Base-by-base conservation (phyloP, 306 rosid genomes). In the Vigna nakashimae region DNA sequence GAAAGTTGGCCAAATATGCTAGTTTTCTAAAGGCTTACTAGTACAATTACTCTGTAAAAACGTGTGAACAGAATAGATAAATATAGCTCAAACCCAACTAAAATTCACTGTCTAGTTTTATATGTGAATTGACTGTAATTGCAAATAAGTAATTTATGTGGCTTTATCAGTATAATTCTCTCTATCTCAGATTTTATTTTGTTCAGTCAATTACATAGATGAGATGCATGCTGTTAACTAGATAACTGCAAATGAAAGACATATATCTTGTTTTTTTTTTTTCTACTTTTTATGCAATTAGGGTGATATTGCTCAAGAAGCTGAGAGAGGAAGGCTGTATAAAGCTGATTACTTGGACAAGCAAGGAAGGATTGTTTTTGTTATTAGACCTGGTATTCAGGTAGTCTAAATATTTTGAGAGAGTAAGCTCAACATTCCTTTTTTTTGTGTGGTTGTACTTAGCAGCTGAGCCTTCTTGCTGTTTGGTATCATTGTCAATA, bases 341-440 rank as follows among this genome's bases (percentile, higher is more conserved):
- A 81, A 52, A 83, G 97, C 97, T 30, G 80, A 84, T 82, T 88
- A 85, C 83, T 51, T 68, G 81, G 98, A 93, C 86, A 88, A 84
- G 82, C 85, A 75, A 58, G 98, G 98, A 65, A 84, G 97, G 87
- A 68, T 53, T 26, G 91, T 91, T 84, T 88, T 93, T 80, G 77
- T 93, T 56, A 84, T 93, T 79, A 87, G 87, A 82, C 93, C 98
- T 69, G 91, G 92, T 78, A 30, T 68, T 74, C 90, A 89, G 94
- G 98, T 91, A 79, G 60, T 69, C 78, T 48, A 63, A 62, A 64
- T 59, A 56, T 42, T 11, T 76, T 51, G 65, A 32, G 52, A 45
- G 52, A 56, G 17, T 53, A 59, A 55, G 52, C 53, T 34, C 60
- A 73, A 49, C 26, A 51, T 51, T 71, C 45, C 7, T 32, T 38